phyloP scores from a whole-genome alignment of 108 stramenopile species.

The Pseudonitzschia pungens region DNA sequence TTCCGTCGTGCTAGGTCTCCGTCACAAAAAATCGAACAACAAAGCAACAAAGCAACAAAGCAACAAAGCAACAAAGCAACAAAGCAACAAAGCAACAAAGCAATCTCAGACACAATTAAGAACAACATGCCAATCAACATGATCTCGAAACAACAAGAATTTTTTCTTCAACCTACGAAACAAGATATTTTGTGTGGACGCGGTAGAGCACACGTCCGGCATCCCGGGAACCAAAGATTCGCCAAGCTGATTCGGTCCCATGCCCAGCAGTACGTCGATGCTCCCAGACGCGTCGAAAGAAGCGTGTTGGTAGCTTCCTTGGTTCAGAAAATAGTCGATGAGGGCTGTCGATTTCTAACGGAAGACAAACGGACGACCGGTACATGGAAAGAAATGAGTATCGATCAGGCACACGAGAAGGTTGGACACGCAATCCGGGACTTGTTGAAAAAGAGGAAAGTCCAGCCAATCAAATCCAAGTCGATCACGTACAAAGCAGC shows the following conservation, averaged over 20 bases:
- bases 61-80: neutral
- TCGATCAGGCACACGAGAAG: constrained; percentile 27
- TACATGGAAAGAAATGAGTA: constrained; percentile 30
- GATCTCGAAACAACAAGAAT: neutral
- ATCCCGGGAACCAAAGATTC: constrained; percentile 46
- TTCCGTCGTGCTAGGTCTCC: too few species aligned
- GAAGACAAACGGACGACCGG: constrained; percentile 10
- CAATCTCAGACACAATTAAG: constrained; percentile 3
- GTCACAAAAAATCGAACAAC: too few species aligned
- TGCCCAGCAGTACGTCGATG: constrained; percentile 18
- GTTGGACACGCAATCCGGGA: constrained; percentile 46
- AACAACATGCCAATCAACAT: neutral
- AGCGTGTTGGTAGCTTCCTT: constrained; percentile 28
- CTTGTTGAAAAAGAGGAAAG: constrained; percentile 1
- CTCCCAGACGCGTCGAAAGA: constrained; percentile 19
- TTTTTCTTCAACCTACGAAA: neutral
- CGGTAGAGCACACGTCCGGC: constrained; percentile 32
- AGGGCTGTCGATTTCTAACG: constrained; percentile 32
- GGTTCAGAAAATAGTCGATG: constrained; percentile 18
- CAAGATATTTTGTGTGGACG: constrained; percentile 49
- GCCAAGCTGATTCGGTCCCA: constrained; percentile 21
- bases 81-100: neutral
- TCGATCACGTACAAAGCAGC: neutral
- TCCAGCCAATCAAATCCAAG: neutral
- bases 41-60: too few species aligned